Evolutionary conservation across 805 yeast genomes (phyloP).

Genomic region (Saccharomycopsis synnaedendra): DNA sequence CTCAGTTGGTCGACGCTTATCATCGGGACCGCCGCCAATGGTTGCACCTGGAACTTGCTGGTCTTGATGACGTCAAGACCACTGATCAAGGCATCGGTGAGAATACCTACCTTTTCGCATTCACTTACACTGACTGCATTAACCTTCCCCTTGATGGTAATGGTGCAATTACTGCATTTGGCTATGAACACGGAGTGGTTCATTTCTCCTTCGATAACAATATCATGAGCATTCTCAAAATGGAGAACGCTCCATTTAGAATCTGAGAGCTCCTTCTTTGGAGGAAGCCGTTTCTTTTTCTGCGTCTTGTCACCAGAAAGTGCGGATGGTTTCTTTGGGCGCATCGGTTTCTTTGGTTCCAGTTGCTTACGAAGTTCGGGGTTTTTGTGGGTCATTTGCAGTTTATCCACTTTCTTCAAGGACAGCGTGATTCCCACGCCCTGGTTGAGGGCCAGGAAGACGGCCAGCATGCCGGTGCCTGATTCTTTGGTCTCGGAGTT

Average conservation of each 20-base stretch:
- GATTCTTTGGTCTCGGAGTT: conserved; percentile 9
- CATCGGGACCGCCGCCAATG: conserved; percentile 71
- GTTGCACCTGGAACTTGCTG: conserved; percentile 71
- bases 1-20: conserved; percentile 83
- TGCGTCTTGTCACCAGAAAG: conserved; percentile 27
- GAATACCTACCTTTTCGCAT: conserved; percentile 60
- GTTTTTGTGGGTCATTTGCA: conserved; percentile 90
- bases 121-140: conserved; percentile 77
- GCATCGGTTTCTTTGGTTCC: conserved; percentile 46
- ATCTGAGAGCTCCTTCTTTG: conserved; percentile 67
- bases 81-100: conserved; percentile 75
- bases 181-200: conserved; percentile 87
- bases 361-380: conserved; percentile 58
- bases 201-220: conserved; percentile 66
- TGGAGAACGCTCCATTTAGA: conserved; percentile 86
- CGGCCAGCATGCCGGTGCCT: conserved; percentile 66
- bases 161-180: conserved; percentile 58
- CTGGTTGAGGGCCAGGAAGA: conserved; percentile 79
- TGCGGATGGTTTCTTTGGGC: conserved; percentile 73
- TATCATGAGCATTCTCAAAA: conserved; percentile 50
- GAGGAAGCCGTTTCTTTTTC: conserved; percentile 29
- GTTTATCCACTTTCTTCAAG: conserved; percentile 83
- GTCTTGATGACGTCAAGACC: conserved; percentile 85
- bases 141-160: conserved; percentile 84
- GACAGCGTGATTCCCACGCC: conserved; percentile 81